phyloP scores from a whole-genome alignment of 2,329 filamentous ascomycete species.

The Exophiala sp. region DNA sequence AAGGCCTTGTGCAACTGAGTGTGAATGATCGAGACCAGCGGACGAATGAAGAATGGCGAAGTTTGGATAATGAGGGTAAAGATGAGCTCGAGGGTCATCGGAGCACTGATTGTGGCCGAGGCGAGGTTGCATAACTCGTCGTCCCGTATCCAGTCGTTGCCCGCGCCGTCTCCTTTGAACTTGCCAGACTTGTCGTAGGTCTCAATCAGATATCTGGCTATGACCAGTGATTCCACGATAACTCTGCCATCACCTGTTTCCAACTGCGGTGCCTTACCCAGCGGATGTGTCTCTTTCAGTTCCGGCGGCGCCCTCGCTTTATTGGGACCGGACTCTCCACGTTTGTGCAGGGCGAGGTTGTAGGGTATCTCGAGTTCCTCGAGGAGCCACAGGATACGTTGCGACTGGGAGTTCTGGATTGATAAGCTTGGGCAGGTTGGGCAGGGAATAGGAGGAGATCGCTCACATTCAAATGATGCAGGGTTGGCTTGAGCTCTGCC shows the following conservation, averaged over 20 bases:
- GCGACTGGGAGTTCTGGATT: conserved; percentile 59
- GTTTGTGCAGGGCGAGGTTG: conserved; percentile 71
- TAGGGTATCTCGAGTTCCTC: conserved; percentile 76
- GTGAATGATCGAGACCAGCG: conserved; percentile 17
- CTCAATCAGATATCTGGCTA: conserved; percentile 32
- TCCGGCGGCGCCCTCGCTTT: conserved; percentile 60
- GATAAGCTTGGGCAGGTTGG: background rate
- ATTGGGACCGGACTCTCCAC: conserved; percentile 36
- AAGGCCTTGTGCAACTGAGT: conserved; percentile 16
- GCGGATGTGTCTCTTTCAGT: conserved; percentile 69
- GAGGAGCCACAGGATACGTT: conserved; percentile 78
- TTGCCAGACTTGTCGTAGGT: conserved; percentile 31
- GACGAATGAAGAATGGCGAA: conserved; percentile 25
- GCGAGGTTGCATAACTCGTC: conserved; percentile 31
- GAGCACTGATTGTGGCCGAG: conserved; percentile 27
- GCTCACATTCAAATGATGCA: conserved; percentile 26
- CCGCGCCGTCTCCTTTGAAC: conserved; percentile 27
- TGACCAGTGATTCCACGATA: conserved; percentile 32
- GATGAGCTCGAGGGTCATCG: conserved; percentile 28
- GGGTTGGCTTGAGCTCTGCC: conserved; percentile 20
- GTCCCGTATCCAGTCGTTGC: conserved; percentile 31
- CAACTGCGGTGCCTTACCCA: conserved; percentile 70
- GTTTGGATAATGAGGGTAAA: conserved; percentile 23
- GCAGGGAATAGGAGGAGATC: background rate
- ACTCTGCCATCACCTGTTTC: conserved; percentile 30